Evolutionary conservation across 345 rosid genomes (phyloP), one percentile per base, ranked within the genome.

Genomic region (Hevea brasiliensis): DNA sequence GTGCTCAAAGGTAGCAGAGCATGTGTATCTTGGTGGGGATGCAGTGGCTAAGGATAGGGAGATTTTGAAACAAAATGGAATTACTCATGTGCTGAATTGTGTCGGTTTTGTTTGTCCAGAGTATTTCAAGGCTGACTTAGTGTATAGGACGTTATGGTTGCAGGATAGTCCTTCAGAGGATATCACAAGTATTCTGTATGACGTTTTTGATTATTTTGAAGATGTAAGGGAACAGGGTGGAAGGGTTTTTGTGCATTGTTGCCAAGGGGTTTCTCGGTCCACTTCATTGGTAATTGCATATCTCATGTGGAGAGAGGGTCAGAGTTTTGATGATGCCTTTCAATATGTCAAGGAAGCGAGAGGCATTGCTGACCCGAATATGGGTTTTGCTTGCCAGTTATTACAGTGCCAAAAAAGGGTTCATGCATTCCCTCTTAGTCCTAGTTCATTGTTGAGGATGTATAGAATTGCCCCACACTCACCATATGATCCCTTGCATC

Each of bases 361-460:
- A 81, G 96, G 96, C 63, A 96, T 96, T 68, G 97, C 98, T 65
- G 99, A 96, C 81, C 99, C 98, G 41, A 96, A 96, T 78, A 91
- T 96, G 99, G 99, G 99, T 48, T 96, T 96, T 74, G 97, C 99
- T 71, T 96, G 98, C 85, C 99, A 96, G 87, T 78, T 96, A 83
- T 72, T 96, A 63, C 98, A 96, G 65, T 96, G 98, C 84, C 99
- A 96, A 62, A 96, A 96, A 82, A 88, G 99, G 84, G 97, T 96
- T 72, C 99, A 90, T 80, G 98, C 98, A 3, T 87, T 90, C 77
- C 99, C 99, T 9, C 90, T 96, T 63, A 96, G 99, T 72, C 99
- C 99, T 29, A 96, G 93, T 83, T 96, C 99, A 12, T 81, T 96
- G 73, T 85, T 96, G 65, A 87, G 99, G 76, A 87, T 93, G 89